Percentiles rank a stretch among this genome's conserved stretches.
phyloP scores from a whole-genome alignment of 108 stramenopile species.

The Fistulifera pelliculosa region DNA sequence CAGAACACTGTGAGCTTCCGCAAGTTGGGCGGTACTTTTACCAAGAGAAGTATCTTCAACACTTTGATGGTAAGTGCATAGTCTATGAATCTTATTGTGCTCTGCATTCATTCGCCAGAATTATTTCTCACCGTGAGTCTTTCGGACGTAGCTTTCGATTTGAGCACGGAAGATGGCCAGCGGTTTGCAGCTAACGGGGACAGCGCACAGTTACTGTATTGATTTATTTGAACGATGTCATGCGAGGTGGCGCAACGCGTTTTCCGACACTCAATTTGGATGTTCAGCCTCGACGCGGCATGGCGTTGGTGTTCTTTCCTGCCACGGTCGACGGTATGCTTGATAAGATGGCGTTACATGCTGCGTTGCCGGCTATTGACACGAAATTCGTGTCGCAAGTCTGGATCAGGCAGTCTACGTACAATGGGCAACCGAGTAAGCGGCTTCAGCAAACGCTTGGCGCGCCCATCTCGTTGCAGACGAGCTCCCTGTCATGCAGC shows the following conservation, averaged over 20 bases:
- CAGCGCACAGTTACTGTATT: slow-evolving; percentile 90
- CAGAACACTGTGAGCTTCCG: slow-evolving; percentile 81
- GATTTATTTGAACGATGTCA: slow-evolving; percentile 93
- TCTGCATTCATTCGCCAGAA: slow-evolving; percentile 19
- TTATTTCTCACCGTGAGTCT: neutral
- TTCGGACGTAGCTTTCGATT: slow-evolving; percentile 82
- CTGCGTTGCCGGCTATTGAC: slow-evolving; percentile 81
- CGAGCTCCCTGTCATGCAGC: no score
- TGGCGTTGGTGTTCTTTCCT: slow-evolving; percentile 95
- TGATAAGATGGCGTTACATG: slow-evolving; percentile 86
- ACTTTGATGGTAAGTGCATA: slow-evolving; percentile 8
- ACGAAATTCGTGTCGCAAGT: slow-evolving; percentile 95
- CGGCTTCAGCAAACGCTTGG: slow-evolving; percentile 56
- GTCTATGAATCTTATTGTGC: slow-evolving; percentile 5
- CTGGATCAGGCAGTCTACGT: slow-evolving; percentile 88
- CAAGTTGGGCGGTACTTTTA: slow-evolving; percentile 88
- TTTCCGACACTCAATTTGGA: slow-evolving; percentile 82
- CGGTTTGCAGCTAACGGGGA: slow-evolving; percentile 86
- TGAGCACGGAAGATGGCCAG: slow-evolving; percentile 68
- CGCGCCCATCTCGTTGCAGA: slow-evolving; percentile 22
- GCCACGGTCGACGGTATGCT: slow-evolving; percentile 84
- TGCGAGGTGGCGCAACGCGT: slow-evolving; percentile 76
- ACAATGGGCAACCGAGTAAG: slow-evolving; percentile 69
- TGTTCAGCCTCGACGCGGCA: slow-evolving; percentile 68
- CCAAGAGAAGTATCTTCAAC: slow-evolving; percentile 74